A percentile compares a stretch with the other conserved stretches of the same genome.
Evolutionary conservation across 306 rosid species (phyloP).

Genomic region (Dryas alaskensis): DNA sequence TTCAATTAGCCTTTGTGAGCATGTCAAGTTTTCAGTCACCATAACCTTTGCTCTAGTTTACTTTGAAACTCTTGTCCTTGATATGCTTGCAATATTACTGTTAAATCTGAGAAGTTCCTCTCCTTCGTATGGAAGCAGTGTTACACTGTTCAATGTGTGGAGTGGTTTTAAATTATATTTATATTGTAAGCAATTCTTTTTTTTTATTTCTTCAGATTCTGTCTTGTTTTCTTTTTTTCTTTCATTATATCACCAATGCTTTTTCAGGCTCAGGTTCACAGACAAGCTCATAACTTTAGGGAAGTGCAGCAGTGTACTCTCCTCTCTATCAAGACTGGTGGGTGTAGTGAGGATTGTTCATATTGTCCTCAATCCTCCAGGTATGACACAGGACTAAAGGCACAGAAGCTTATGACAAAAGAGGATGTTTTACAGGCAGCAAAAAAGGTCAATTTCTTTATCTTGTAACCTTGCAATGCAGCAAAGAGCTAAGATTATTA

Average conservation of each 20-base stretch:
- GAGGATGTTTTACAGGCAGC: slow-evolving; percentile 79
- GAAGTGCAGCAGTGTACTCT: slow-evolving; percentile 99
- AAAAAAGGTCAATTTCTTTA: slow-evolving; percentile 47
- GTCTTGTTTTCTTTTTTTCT: too few relatives aligned
- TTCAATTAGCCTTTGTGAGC: too few relatives aligned
- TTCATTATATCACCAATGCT: background rate
- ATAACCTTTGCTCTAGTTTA: background rate
- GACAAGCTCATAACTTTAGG: slow-evolving; percentile 85
- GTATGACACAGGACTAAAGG: slow-evolving; percentile 80
- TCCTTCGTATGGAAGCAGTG: too few relatives aligned
- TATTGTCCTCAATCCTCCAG: slow-evolving; percentile 95
- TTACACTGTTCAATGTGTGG: background rate
- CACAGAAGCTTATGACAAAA: slow-evolving; percentile 73
- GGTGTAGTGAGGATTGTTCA: slow-evolving; percentile 97
- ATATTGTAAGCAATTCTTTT: background rate
- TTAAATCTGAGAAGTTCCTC: too few relatives aligned
- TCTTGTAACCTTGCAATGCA: slow-evolving; percentile 17
- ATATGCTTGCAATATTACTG: background rate
- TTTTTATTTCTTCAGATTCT: background rate
- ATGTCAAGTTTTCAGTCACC: background rate
- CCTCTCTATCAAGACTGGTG: slow-evolving; percentile 92
- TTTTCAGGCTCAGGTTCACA: slow-evolving; percentile 90
- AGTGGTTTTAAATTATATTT: background rate
- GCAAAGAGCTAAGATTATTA: background rate
- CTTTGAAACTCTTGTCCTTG: background rate